Evolutionary conservation across 768 basidiomycete species (phyloP), one percentile per base, ranked within the genome.

Genomic region (Multifurca ochricompacta): DNA sequence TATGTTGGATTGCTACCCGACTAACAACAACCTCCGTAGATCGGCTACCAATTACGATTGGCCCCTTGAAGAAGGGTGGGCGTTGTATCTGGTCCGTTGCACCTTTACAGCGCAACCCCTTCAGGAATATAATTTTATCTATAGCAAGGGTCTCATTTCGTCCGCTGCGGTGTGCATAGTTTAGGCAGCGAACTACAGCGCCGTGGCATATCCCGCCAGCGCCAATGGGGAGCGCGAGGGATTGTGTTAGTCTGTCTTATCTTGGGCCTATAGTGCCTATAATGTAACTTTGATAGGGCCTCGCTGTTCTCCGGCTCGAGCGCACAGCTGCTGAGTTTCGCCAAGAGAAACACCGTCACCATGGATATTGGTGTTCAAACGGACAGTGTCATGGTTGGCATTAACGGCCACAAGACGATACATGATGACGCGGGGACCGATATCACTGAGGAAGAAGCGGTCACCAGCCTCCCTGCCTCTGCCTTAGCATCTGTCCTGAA

Each of bases 161-260:
- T 82, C 7, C 74, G 79, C 35, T 77, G 76, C 59, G 82, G 80
- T 1, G 79, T 85, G 4, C 82, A 81, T 66, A 77, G 79, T 6
- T 71, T 88, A 1, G 86, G 85, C 10, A 73, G 72, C 46, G 85
- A 87, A 63, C 69, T 87, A 4, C 85, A 85, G 53, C 73, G 79
- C 39, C 77, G 83, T 30, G 85, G 80, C 1, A 82, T 86, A 54
- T 69, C 79, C 6, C 73, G 81, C 7, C 83, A 86, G 62, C 69
- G 77, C 4, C 83, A 85, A 62, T 86, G 82, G 84, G 85, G 85
- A 21, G 85, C 85, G 25, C 76, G 76, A 54, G 85, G 84, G 27
- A 80, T 87, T 56, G 82, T 82, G 81, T 83, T 69, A 51, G 81
- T 69, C 13, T 25, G 4, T 36, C 6, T 36, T 27, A 37, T 53